These are phyloP conservation scores for Lagenaria siceraria DNA, from an alignment of 306 rosid genomes.

Conservation along the genomic window DNA sequence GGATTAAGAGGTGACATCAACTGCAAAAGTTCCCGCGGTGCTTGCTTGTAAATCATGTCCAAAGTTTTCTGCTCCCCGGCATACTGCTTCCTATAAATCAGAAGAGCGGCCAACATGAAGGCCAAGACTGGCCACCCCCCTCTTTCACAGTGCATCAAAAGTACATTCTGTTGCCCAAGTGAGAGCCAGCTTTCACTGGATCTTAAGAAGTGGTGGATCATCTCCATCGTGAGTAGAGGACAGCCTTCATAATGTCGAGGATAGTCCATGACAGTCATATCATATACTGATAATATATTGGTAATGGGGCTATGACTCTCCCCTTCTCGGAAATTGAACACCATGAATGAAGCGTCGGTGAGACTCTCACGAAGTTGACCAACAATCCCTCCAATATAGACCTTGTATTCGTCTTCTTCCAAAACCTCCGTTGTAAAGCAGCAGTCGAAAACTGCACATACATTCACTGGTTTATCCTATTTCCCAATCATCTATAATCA, in stretches of 20 bases:
- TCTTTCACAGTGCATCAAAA: conserved; percentile 89
- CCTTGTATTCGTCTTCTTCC: conserved; percentile 68
- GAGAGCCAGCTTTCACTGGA: conserved; percentile 94
- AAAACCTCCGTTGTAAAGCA: conserved; percentile 77
- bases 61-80: conserved; percentile 81
- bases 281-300: conserved; percentile 50
- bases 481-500: background rate
- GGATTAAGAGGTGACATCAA: conserved; percentile 91
- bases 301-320: conserved; percentile 61
- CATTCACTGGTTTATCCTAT: background rate
- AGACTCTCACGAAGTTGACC: conserved; percentile 56
- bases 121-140: conserved; percentile 96
- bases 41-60: conserved; percentile 91
- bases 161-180: conserved; percentile 65
- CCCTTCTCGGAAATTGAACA: conserved; percentile 91
- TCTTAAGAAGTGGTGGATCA: conserved; percentile 85
- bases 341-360: conserved; percentile 85
- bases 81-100: conserved; percentile 75
- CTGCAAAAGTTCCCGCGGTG: conserved; percentile 81
- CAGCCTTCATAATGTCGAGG: conserved; percentile 95
- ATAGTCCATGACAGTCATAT: conserved; percentile 95
- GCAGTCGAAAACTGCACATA: conserved; percentile 73
- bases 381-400: conserved; percentile 61
- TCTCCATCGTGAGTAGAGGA: conserved; percentile 88
- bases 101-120: conserved; percentile 83